phyloP scores from a whole-genome alignment of 306 rosid species.

The Canavalia gladiata region DNA sequence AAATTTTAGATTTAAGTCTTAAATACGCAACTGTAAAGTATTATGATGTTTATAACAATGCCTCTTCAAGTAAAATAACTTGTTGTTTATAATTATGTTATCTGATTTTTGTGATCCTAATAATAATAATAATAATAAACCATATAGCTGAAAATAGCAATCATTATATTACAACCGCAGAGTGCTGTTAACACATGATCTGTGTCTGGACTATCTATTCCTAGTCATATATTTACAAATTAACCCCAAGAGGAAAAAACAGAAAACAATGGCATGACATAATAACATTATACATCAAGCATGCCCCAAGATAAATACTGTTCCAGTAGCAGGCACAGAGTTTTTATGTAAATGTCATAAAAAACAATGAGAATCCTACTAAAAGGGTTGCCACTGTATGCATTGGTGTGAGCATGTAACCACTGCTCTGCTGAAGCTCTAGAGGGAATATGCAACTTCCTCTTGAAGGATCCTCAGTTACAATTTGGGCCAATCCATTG shows the following conservation, averaged over 20 bases:
- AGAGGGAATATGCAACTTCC: slow-evolving; percentile 66
- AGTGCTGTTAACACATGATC: too few relatives aligned
- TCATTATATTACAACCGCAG: too few relatives aligned
- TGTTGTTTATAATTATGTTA: too few relatives aligned
- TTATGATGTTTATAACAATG: too few relatives aligned
- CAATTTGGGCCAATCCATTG: slow-evolving; percentile 56
- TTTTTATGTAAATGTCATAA: slow-evolving; percentile 18
- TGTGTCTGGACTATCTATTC: too few relatives aligned
- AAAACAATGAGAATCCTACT: slow-evolving; percentile 45
- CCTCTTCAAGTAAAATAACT: too few relatives aligned
- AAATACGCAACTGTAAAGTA: too few relatives aligned
- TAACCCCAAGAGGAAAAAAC: neutral
- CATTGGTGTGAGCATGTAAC: slow-evolving; percentile 40
- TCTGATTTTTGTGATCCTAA: too few relatives aligned
- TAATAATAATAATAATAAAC: too few relatives aligned
- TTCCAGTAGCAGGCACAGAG: neutral
- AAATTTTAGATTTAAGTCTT: too few relatives aligned
- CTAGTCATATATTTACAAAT: too few relatives aligned
- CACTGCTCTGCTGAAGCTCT: slow-evolving; percentile 55
- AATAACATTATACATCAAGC: neutral
- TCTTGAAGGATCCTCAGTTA: slow-evolving; percentile 55
- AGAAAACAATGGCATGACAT: neutral
- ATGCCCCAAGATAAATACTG: neutral
- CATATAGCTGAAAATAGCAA: too few relatives aligned
- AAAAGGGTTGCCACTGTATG: slow-evolving; percentile 16